Evolutionary conservation across 331 rosid genomes (phyloP), one percentile per base, ranked within the genome.

Genomic region (Spiraea crenata): DNA sequence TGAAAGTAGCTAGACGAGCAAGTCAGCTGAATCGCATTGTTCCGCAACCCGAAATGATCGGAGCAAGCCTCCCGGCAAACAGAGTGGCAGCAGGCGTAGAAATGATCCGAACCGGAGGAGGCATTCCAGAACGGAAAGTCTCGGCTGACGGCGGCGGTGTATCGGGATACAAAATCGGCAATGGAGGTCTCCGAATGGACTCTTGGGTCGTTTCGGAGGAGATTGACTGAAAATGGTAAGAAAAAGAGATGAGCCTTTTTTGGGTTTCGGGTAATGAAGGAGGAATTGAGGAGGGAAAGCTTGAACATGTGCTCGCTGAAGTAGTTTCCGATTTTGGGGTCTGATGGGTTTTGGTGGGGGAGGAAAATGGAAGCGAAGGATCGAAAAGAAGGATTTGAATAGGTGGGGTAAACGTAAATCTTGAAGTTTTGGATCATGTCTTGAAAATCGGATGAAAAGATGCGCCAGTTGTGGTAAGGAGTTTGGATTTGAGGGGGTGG

Each of bases 221-320:
- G 75, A 35, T 78, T 78, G 35, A 78, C 64, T 11, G 82, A 78
- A 14, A 78, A 73, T 0, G 82, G 82, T 12, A 78, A 31, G 75
- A 73, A 78, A 55, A 59, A 78, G 47, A 78, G 82, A 56, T 67
- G 58, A 35, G 82, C 79, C 38, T 73, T 15, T 15, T 73, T 48
- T 5, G 82, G 67, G 16, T 59, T 31, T 16, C n/a, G 5, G 5
- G 82, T 73, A 11, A 54, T 25, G 38, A 78, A 56, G 35, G 75
- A 45, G 67, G 79, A 73, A 10, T 16, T 37, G 17, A 78, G 66
- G 9, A 78, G 78, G 3, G 79, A 45, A 6, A 67, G 31, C 65
- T 78, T 78, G 63, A 78, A 78, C 71, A 78, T 78, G 82, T 78
- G 82, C 55, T 78, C 82, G 52, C 82, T 78, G 71, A 67, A 78